These are phyloP conservation scores for Oxytropis ochrocephala DNA, from an alignment of 306 rosid genomes.

Conservation along the genomic window DNA sequence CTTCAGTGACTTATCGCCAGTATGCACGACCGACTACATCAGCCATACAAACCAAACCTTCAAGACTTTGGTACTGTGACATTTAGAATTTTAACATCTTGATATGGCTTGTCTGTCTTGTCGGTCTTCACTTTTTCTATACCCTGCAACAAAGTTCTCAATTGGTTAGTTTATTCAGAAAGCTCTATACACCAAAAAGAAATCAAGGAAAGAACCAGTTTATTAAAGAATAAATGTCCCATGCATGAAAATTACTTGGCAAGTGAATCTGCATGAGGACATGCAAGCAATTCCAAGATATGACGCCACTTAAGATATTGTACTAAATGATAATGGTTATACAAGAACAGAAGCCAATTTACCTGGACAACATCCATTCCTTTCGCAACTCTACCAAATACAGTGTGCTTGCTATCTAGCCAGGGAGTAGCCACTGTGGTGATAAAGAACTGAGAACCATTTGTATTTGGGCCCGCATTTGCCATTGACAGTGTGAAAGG, in stretches of 20 bases:
- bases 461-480: conserved; percentile 87
- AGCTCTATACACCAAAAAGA: background rate
- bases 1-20: background rate
- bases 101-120: conserved; percentile 79
- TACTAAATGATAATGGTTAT: conserved; percentile 1
- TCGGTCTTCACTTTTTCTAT: conserved; percentile 92
- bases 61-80: conserved; percentile 93
- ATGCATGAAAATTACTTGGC: background rate
- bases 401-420: conserved; percentile 96
- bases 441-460: conserved; percentile 97
- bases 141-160: conserved; percentile 45
- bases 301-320: background rate
- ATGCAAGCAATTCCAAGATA: background rate
- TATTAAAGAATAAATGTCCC: background rate
- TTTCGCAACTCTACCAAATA: conserved; percentile 85
- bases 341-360: conserved; percentile 17
- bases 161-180: background rate
- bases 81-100: conserved; percentile 87
- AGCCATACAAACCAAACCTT: conserved; percentile 11
- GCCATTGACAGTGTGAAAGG: conserved; percentile 99
- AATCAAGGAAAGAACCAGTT: background rate
- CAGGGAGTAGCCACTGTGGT: conserved; percentile 99
- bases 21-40: background rate
- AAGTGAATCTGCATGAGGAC: background rate
- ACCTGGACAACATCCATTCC: conserved; percentile 99